Conservation (phyloP, 352 stramenopile genomes). For the Phytophthora boehmeriae region DNA sequence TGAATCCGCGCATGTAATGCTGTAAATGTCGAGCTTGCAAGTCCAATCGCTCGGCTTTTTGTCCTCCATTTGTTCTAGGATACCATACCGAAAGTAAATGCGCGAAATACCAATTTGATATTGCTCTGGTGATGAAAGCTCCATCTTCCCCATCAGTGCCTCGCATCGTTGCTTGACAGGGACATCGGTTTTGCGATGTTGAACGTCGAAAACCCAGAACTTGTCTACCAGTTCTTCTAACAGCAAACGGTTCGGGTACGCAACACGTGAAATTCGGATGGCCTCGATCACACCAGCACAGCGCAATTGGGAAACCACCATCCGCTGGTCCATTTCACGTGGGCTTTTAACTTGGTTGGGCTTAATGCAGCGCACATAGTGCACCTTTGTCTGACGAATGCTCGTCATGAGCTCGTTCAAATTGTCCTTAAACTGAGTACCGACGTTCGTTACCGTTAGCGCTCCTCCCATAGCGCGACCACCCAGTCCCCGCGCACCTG, state of each 20-base stretch:
- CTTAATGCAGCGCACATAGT: slow-evolving; percentile 99
- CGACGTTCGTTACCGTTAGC: slow-evolving; percentile 67
- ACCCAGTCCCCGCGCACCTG: slow-evolving; percentile 25
- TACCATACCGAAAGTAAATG: slow-evolving; percentile 84
- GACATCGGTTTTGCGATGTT: slow-evolving; percentile 44
- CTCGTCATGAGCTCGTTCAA: slow-evolving; percentile 93
- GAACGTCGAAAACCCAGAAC: slow-evolving; percentile 75
- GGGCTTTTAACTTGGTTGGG: slow-evolving; percentile 96
- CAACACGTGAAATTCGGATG: slow-evolving; percentile 96
- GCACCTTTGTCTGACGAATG: slow-evolving; percentile 94
- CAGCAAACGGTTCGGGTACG: slow-evolving; percentile 96
- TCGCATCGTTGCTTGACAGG: slow-evolving; percentile 53
- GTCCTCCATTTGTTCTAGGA: slow-evolving; percentile 83
- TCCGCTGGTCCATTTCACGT: slow-evolving; percentile 84
- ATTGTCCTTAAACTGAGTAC: slow-evolving; percentile 90
- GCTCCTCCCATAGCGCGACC: slow-evolving; percentile 50
- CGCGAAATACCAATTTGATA: slow-evolving; percentile 80
- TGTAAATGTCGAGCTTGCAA: slow-evolving; percentile 67
- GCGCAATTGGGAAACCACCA: slow-evolving; percentile 95
- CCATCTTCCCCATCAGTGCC: slow-evolving; percentile 64
- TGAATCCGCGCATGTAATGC: slow-evolving; percentile 77
- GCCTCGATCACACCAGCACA: slow-evolving; percentile 99
- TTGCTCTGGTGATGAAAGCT: slow-evolving; percentile 67
- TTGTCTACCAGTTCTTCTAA: slow-evolving; percentile 86
- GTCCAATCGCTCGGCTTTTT: slow-evolving; percentile 64